Conservation (phyloP, 2,329 filamentous ascomycete species). For the Bipolaris sorokiniana region DNA sequence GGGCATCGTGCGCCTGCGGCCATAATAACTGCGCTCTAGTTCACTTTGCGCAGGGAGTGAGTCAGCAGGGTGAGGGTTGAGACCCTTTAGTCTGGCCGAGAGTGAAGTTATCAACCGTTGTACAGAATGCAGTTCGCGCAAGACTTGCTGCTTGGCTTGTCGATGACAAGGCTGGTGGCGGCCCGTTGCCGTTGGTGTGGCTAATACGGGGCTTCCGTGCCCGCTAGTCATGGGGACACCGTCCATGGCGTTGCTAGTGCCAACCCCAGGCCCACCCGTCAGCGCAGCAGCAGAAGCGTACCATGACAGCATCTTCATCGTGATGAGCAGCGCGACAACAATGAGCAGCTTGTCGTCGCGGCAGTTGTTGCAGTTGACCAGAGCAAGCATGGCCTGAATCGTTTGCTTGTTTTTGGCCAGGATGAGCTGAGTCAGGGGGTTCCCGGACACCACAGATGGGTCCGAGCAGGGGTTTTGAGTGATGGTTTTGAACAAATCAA, state of each 20-base stretch:
- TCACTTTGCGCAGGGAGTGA: neutral
- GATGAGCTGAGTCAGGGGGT: conserved; percentile 2
- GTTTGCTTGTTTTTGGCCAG: conserved; percentile 10
- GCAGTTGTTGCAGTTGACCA: conserved; percentile 4
- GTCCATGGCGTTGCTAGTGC: neutral
- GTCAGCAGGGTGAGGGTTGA: neutral
- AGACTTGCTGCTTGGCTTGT: conserved; percentile 11
- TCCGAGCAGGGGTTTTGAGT: conserved; percentile 7
- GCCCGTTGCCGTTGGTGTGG: neutral
- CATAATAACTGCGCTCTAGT: neutral
- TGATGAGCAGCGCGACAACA: conserved; percentile 8
- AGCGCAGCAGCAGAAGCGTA: conserved; percentile 9
- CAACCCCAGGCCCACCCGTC: neutral
- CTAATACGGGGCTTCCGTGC: neutral
- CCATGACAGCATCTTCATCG: conserved; percentile 12
- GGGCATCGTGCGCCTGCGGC: neutral
- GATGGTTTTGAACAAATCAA: conserved; percentile 9
- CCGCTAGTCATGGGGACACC: neutral
- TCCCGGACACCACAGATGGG: neutral
- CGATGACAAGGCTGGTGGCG: neutral
- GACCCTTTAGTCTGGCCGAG: conserved; percentile 4
- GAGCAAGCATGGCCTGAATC: conserved; percentile 7
- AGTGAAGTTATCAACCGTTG: conserved; percentile 10
- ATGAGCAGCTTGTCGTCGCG: conserved; percentile 7
- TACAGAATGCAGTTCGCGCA: conserved; percentile 11